Percentiles rank a stretch among this genome's conserved stretches.
These are phyloP conservation scores for Schizochytrium sp. DNA, from an alignment of 108 stramenopile species.

Conservation along the genomic window DNA sequence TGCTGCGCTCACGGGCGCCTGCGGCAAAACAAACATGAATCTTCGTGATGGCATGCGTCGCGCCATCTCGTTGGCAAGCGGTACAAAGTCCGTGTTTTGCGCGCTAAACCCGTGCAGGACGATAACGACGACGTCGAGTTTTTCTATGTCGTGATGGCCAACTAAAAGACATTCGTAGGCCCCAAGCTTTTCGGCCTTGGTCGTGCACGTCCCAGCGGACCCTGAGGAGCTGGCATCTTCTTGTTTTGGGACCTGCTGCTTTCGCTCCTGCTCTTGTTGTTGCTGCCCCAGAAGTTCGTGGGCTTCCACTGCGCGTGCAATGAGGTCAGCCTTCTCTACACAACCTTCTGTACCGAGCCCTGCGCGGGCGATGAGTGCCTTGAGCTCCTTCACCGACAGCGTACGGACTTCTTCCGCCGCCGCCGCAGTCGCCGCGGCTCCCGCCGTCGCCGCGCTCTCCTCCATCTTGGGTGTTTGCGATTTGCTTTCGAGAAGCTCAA, in stretches of 20 bases:
- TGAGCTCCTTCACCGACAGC: conserved; percentile 8
- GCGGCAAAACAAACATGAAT: neutral
- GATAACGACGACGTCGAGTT: neutral
- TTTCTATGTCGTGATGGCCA: neutral
- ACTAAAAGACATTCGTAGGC: neutral
- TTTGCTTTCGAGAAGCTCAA: too few species aligned
- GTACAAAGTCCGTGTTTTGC: neutral
- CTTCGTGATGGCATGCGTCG: neutral
- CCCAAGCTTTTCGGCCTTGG: neutral
- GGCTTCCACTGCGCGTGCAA: neutral
- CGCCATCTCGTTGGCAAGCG: neutral
- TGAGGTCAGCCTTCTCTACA: neutral
- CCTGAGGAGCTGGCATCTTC: neutral
- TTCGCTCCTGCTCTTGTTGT: too few species aligned
- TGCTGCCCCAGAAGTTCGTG: neutral
- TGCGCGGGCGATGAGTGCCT: neutral
- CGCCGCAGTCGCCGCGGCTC: neutral
- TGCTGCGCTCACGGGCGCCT: neutral
- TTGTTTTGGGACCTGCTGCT: too few species aligned
- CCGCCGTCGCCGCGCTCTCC: neutral
- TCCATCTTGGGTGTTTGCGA: too few species aligned
- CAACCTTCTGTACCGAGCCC: neutral
- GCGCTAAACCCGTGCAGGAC: conserved; percentile 6
- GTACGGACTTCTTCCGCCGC: neutral
- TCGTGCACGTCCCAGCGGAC: neutral